Evolutionary conservation across 345 rosid genomes (phyloP), one percentile per base, ranked within the genome.

Genomic region (Leavenworthia alabamica): DNA sequence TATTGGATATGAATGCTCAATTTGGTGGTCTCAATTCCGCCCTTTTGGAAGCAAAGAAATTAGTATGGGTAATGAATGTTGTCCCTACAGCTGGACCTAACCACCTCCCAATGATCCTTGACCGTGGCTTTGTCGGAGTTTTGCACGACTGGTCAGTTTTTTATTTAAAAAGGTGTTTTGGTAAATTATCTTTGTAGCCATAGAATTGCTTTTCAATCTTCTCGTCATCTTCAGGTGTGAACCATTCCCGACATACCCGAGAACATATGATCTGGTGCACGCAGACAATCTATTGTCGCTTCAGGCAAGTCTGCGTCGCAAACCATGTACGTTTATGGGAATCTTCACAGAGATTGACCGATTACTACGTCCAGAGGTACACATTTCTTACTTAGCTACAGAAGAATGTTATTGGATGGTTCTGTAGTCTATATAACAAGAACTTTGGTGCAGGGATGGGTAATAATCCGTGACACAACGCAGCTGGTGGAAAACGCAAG

Each of bases 331-430:
- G 12, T 26, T 77, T 62, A 75, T 79, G 42, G 85, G 83, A 32
- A 45, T 90, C 4, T 86, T 94, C 75, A 72, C 73, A 8, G 99
- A 94, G 82, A 73, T 94, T 56, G 99, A 94, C 62, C 82, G 97
- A 13, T 23, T 94, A 57, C 95, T 94, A 80, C 99, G 96, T 45
- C 99, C 99, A 9, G 99, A 94, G 97, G 99, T 88, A 89, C 58
- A 19, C 12, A 40, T 50, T 32, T 55, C 9, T 23, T 24, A 37
- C 48, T 20, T 51, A 3, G n/a, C 15, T 10, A 45, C 10, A 4
- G 12, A 24, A 26, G 33, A 36, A 6, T 32, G 40, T 11, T 1
- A 13, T 50, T 12, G 14, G n/a, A 20, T 1, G 22, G 10, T 29
- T 49, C 10, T 32, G 4, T 6, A 59, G 37, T 16, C n/a, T 19